These are phyloP conservation scores for Russula lepida DNA, from an alignment of 768 basidiomycete genomes.

Conservation along the genomic window DNA sequence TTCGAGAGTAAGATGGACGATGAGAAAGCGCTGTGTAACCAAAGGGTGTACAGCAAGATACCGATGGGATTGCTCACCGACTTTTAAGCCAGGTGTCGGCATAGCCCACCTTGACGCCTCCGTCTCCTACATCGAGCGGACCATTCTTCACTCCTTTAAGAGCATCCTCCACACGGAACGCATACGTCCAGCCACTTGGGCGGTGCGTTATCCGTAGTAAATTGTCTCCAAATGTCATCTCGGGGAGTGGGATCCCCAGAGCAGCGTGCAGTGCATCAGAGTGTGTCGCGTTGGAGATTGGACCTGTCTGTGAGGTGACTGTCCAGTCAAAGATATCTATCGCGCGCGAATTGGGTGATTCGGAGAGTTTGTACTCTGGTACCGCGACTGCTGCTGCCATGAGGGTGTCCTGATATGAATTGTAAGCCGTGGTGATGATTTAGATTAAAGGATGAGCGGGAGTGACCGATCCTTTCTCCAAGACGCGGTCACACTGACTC, in stretches of 20 bases:
- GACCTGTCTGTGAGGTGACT: slow-evolving; percentile 61
- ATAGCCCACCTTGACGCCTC: slow-evolving; percentile 89
- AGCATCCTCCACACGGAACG: slow-evolving; percentile 61
- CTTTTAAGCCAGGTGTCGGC: slow-evolving; percentile 92
- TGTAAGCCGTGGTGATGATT: slow-evolving; percentile 1
- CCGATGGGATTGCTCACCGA: slow-evolving; percentile 43
- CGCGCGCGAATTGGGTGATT: slow-evolving; percentile 59
- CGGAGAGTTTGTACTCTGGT: slow-evolving; percentile 57
- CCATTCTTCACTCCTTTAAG: slow-evolving; percentile 67
- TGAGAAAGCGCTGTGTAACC: not conserved
- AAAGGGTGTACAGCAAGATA: not conserved
- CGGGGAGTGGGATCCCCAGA: slow-evolving; percentile 77
- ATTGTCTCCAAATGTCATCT: slow-evolving; percentile 96
- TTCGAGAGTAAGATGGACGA: slow-evolving; percentile 3
- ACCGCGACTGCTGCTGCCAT: slow-evolving; percentile 40
- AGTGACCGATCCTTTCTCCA: not conserved
- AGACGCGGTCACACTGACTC: not conserved
- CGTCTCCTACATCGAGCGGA: slow-evolving; percentile 70
- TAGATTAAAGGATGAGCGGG: not conserved
- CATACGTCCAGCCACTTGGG: slow-evolving; percentile 52
- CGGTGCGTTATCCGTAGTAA: slow-evolving; percentile 56
- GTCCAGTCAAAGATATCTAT: slow-evolving; percentile 63
- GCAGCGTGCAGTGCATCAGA: slow-evolving; percentile 58
- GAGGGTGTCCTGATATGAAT: slow-evolving; percentile 20
- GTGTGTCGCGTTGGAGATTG: slow-evolving; percentile 73